Evolutionary conservation across 1,284 basidiomycete genomes (phyloP), one percentile per base, ranked within the genome.

Genomic region (Laetiporus sulphureus): DNA sequence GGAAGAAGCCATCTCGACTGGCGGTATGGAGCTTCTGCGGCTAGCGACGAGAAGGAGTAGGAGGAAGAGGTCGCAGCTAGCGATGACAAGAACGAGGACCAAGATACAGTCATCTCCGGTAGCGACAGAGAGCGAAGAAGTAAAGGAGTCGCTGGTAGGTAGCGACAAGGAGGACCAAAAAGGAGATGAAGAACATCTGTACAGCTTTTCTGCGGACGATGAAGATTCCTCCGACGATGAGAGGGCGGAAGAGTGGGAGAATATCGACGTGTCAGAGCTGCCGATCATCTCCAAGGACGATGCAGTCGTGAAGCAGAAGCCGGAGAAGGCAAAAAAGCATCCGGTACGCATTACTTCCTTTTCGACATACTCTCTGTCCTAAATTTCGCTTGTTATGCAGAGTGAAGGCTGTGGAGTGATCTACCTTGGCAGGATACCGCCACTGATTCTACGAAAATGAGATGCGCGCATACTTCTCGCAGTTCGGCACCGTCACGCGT

Each of bases 401-500:
- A 71, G 72, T 13, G 75, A 74, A 48, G 80, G 89, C 52, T 73
- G 75, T 36, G 95, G 93, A n/a, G 91, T 95, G 0, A 62, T 99
- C 21, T 95, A 83, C 69, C 73, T 99, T 40, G 85, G 91, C 12
- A 82, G 92, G 48, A 76, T 99, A 49, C 96, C 96, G 1, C n/a
- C 91, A 97, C 54, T 95, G 94, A 16, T 99, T 99, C 68, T 95
- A 92, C 65, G 96, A 99, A 65, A 86, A 89, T 42, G 85, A 98
- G 65, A 83, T 99, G 66, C 82, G 79, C 48, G 78, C 80, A 8
- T 99, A 99, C 68, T 96, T 99, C 58, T 74, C 82, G 22, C 96
- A 99, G 61, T 99, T 99, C 54, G 96, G 96, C 15, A 77, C 85
- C 36, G 82, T 99, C 32, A 86, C 88, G 3, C 83, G 95, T 30